phyloP scores from a whole-genome alignment of 805 yeast genomes.

The Debaryomyces prosopidis region DNA sequence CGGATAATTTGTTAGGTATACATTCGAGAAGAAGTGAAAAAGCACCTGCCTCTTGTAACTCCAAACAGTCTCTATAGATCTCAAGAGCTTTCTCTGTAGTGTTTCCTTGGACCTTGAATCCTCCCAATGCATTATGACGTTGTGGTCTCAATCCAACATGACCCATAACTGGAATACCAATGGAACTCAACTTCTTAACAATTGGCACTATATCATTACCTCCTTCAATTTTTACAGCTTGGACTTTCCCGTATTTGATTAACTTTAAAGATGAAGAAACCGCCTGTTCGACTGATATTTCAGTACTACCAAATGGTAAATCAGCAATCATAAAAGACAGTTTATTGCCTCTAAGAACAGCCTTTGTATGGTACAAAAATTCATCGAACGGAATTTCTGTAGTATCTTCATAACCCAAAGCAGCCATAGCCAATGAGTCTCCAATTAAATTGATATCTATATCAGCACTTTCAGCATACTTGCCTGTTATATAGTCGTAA shows the following conservation, averaged over 20 bases:
- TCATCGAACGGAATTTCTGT: conserved; percentile 77
- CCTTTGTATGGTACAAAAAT: conserved; percentile 70
- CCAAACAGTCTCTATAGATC: conserved; percentile 65
- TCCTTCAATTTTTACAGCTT: conserved; percentile 86
- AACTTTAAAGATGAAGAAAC: conserved; percentile 54
- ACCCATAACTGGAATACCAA: conserved; percentile 89
- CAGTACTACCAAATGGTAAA: conserved; percentile 87
- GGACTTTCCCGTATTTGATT: conserved; percentile 55
- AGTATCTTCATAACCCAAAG: conserved; percentile 78
- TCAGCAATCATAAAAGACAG: conserved; percentile 76
- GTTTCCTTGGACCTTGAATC: conserved; percentile 85
- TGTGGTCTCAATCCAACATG: conserved; percentile 95
- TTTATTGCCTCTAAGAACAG: conserved; percentile 72
- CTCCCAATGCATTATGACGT: conserved; percentile 73
- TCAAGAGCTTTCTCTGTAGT: conserved; percentile 52
- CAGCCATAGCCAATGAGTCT: conserved; percentile 91
- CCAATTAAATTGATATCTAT: conserved; percentile 80
- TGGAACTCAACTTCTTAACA: conserved; percentile 53
- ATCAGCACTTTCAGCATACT: conserved; percentile 62
- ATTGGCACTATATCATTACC: conserved; percentile 59
- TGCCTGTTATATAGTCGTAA: conserved; percentile 79
- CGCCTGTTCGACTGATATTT: conserved; percentile 62
- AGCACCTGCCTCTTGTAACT: conserved; percentile 74
- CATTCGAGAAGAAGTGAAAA: conserved; percentile 80
- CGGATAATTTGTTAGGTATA: conserved; percentile 73